Evolutionary conservation across 2,329 filamentous ascomycete genomes (phyloP).

Genomic region (Botrytis byssoidea): DNA sequence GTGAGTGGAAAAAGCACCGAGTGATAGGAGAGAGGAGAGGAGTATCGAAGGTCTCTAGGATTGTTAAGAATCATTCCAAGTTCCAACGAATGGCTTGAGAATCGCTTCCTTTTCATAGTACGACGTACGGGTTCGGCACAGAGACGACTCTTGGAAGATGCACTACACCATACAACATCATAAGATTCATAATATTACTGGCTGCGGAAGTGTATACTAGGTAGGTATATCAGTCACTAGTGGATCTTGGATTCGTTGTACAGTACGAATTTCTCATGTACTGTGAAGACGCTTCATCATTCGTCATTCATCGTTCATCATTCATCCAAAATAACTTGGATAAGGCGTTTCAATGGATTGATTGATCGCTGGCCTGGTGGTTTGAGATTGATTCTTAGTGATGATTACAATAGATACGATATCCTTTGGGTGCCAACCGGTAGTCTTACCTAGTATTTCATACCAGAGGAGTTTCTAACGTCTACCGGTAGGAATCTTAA

Average conservation of each 20-base stretch:
- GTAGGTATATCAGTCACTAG: neutral
- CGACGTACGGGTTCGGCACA: neutral
- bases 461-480: neutral
- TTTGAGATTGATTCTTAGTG: neutral
- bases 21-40: neutral
- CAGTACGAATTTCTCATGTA: neutral
- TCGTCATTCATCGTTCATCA: neutral
- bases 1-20: neutral
- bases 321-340: neutral
- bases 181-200: neutral
- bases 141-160: neutral
- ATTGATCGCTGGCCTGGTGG: neutral
- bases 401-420: constrained; percentile 2
- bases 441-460: neutral
- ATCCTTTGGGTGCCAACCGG: neutral
- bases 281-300: neutral
- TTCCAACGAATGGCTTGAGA: neutral
- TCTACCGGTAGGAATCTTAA: neutral
- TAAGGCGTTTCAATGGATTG: neutral
- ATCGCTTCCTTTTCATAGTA: neutral
- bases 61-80: neutral
- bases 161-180: neutral
- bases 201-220: neutral
- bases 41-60: neutral
- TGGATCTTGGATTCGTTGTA: neutral